These are phyloP conservation scores for Rhynchosporium agropyri DNA, from an alignment of 2,329 filamentous ascomycete species.

Conservation along the genomic window DNA sequence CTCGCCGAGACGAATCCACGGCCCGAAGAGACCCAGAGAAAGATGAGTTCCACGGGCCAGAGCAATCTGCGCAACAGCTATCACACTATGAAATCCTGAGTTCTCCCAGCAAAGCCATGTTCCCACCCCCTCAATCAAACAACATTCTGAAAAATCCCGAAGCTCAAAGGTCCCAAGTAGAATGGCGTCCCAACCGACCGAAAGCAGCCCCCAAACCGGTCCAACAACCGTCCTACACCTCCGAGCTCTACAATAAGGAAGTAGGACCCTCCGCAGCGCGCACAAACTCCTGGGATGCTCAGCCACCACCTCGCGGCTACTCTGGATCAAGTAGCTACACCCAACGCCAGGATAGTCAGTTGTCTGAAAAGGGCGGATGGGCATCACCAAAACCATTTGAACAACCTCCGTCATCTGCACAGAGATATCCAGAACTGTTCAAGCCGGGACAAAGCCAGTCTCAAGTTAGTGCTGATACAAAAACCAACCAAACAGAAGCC, in stretches of 20 bases:
- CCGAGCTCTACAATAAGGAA: constrained; percentile 23
- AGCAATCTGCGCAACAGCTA: not conserved
- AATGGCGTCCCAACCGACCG: constrained; percentile 34
- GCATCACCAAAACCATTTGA: constrained; percentile 38
- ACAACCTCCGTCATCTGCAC: constrained; percentile 54
- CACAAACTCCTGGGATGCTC: constrained; percentile 27
- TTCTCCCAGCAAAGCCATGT: not conserved
- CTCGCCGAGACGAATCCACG: not conserved
- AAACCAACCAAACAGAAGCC: constrained; percentile 31
- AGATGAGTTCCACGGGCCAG: not conserved
- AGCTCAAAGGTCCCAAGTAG: constrained; percentile 32
- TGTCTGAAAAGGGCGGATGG: constrained; percentile 15
- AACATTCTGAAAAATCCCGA: constrained; percentile 23
- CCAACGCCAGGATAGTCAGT: constrained; percentile 18
- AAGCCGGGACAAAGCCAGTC: constrained; percentile 35
- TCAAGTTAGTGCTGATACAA: constrained; percentile 11
- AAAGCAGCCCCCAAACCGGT: constrained; percentile 22
- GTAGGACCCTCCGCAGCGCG: constrained; percentile 21
- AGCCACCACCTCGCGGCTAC: constrained; percentile 12
- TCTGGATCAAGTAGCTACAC: constrained; percentile 10
- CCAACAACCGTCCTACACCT: constrained; percentile 11
- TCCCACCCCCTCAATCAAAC: constrained; percentile 16
- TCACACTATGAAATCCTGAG: not conserved
- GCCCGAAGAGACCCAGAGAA: constrained; percentile 11
- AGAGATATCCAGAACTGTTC: constrained; percentile 54